Evolutionary conservation across 495 filamentous ascomycete species (phyloP).

Genomic region (Hypoxylon cercidicola): DNA sequence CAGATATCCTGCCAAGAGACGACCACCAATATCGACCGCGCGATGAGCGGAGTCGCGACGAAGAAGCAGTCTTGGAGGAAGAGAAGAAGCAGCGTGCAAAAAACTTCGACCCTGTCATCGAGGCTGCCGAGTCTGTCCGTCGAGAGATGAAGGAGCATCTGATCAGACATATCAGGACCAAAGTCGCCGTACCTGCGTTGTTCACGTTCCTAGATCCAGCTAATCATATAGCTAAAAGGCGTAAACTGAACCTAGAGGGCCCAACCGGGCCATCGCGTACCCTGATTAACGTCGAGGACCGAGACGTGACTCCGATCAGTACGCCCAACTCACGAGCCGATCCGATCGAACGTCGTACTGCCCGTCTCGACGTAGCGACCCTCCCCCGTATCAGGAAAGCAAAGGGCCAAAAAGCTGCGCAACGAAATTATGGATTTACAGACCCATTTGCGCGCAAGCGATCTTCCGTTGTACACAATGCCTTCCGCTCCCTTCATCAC

Average conservation of each 20-base stretch:
- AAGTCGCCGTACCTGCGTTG: conserved; percentile 82
- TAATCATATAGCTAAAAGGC: conserved; percentile 77
- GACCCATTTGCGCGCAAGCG: conserved; percentile 81
- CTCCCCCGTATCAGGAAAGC: conserved; percentile 78
- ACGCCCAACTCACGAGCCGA: conserved; percentile 76
- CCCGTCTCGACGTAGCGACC: conserved; percentile 67
- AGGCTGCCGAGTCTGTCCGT: conserved; percentile 78
- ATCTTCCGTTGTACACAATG: conserved; percentile 54
- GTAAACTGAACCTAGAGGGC: conserved; percentile 79
- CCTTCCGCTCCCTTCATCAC: conserved; percentile 64
- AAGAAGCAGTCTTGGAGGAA: conserved; percentile 81
- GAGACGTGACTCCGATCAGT: conserved; percentile 66
- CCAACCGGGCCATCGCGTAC: conserved; percentile 63
- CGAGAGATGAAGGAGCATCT: conserved; percentile 86
- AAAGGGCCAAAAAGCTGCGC: conserved; percentile 65
- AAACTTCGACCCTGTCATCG: conserved; percentile 85
- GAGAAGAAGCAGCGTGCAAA: conserved; percentile 85
- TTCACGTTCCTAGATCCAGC: conserved; percentile 86
- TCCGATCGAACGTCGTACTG: conserved; percentile 60
- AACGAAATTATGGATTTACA: conserved; percentile 73
- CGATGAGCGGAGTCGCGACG: conserved; percentile 68
- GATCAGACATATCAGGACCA: conserved; percentile 83
- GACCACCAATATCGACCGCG: conserved; percentile 60
- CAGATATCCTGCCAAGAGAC: conserved; percentile 53
- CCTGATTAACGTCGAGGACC: conserved; percentile 59